Percentiles rank a stretch among this genome's conserved stretches.
These are phyloP conservation scores for Chimonanthus salicifolius DNA, from an alignment of 164 flowering plant species.

Conservation along the genomic window DNA sequence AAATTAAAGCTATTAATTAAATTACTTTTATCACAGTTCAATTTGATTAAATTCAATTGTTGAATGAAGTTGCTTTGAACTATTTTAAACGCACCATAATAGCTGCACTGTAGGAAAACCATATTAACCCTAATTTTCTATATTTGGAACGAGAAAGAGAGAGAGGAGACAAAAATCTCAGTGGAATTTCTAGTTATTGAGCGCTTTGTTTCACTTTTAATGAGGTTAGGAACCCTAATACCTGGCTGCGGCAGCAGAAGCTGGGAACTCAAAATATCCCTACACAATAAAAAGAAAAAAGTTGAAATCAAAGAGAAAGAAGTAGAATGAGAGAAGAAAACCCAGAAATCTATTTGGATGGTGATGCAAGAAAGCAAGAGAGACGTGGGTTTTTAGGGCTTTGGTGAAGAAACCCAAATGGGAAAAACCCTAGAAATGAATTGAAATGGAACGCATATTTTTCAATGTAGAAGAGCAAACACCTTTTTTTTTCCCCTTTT, in stretches of 20 bases:
- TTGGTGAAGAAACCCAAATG: background rate
- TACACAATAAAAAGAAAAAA: background rate
- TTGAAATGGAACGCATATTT: background rate
- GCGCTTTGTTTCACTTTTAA: too few species aligned
- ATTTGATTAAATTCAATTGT: too few species aligned
- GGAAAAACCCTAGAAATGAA: conserved; percentile 14
- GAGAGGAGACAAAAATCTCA: too few species aligned
- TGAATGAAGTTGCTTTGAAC: too few species aligned
- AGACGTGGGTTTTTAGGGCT: background rate
- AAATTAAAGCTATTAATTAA: too few species aligned
- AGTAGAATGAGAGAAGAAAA: conserved; percentile 9
- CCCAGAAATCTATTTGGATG: conserved; percentile 23
- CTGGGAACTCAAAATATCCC: background rate
- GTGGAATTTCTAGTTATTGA: too few species aligned
- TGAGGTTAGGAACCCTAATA: too few species aligned
- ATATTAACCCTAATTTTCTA: background rate
- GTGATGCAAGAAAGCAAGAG: conserved; percentile 3
- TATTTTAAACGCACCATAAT: too few species aligned
- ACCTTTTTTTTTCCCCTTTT: too few species aligned
- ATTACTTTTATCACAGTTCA: too few species aligned
- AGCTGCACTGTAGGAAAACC: background rate
- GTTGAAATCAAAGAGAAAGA: background rate
- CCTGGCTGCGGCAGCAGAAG: background rate
- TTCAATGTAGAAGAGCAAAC: background rate
- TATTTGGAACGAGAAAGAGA: too few species aligned